Evolutionary conservation across 345 rosid species (phyloP).

Genomic region (Trapa bicornis): DNA sequence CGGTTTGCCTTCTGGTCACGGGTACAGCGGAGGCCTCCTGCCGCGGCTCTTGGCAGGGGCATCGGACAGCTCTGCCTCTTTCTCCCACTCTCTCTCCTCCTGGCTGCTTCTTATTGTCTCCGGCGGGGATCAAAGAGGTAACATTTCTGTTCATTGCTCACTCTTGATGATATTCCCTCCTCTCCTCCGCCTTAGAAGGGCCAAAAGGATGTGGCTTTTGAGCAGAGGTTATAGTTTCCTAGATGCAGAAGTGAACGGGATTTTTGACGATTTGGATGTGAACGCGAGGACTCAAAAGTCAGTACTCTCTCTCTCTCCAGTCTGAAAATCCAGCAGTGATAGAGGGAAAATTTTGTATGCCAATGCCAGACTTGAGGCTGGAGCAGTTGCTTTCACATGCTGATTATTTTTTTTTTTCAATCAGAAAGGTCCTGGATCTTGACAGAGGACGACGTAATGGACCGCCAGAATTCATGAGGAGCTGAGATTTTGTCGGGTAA

Average conservation of each 20-base stretch:
- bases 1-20: slow-evolving; percentile 1
- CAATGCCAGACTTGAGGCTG: neutral
- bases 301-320: neutral
- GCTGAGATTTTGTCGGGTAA: neutral
- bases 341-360: neutral
- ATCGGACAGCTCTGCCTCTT: neutral
- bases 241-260: neutral
- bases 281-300: neutral
- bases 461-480: neutral
- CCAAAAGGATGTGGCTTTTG: neutral
- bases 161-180: neutral
- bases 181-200: neutral
- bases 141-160: slow-evolving; percentile 1
- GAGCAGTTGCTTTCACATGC: slow-evolving; percentile 1
- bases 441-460: neutral
- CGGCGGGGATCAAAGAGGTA: neutral
- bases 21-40: slow-evolving; percentile 1
- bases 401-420: neutral
- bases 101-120: neutral
- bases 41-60: neutral
- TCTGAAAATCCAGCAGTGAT: neutral
- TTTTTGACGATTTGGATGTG: neutral
- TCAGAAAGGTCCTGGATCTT: neutral
- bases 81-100: neutral
- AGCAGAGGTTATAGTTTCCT: neutral